Base-by-base conservation (phyloP, 2,329 filamentous ascomycete genomes). In the Ceratocystis eucalypticola region DNA sequence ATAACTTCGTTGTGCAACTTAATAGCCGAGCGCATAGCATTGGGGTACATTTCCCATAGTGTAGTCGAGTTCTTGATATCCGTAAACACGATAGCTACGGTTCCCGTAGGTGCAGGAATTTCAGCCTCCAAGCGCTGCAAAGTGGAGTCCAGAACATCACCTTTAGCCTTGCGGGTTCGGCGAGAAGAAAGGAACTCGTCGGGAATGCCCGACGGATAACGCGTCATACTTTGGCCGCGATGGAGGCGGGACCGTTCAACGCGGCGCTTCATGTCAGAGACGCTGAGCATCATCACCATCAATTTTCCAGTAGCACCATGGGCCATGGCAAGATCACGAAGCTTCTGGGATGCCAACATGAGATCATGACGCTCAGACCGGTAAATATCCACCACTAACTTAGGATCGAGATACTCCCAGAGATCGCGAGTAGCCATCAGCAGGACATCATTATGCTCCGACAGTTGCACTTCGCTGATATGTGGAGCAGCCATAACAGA, bases 31-130 rank as follows among this genome's bases (percentile, higher is more conserved):
- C 93, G 85, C 94, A 99, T 99, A 22, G 94, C 92, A 69, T 88
- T 88, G 0, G 92, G 91, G 73, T 93, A 95, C 65, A 91, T 91
- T 76, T 99, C 94, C 94, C 94, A 99, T 5, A 99, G 80, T 48
- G 89, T 86, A 0, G 94, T 99, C 28, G 93, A 97, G 77, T 93
- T 96, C 80, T 97, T 97, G 81, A 99, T 99, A 78, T 99, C 94
- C 0, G 94, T 99, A 74, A 99, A 99, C 62, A 96, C 91, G 72
- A 99, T 91, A 53, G 91, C 89, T 62, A 97, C 85, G 72, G 96
- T 90, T 61, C 93, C 93, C 1, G 87, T 90, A 0, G 94, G 94
- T 12, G 94, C 90, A 69, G 93, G 89, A 62, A 97, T 92, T 76
- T 96, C 93, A 65, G 88, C 87, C 70, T 94, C 91, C 37, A 97